Percentiles rank a stretch among this genome's conserved stretches.
Conservation (phyloP, 352 stramenopile species). For the Pythium scleroteichum region DNA sequence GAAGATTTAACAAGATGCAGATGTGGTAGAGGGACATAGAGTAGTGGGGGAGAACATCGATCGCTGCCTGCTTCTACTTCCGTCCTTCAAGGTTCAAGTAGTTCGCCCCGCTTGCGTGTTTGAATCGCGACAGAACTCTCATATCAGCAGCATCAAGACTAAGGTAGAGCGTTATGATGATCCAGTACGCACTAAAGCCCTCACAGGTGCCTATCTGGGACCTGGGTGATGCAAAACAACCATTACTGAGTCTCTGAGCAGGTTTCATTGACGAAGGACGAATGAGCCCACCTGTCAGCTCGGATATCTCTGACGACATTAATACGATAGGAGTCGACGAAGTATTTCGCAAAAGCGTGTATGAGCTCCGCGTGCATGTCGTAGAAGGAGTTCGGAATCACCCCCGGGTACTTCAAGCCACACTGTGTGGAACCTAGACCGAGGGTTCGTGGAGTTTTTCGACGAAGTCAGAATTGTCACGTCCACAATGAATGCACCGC, state of each 20-base stretch:
- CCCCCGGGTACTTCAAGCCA: slow-evolving; percentile 63
- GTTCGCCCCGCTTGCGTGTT: slow-evolving; percentile 59
- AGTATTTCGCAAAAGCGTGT: slow-evolving; percentile 68
- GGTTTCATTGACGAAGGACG: too few species aligned
- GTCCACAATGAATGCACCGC: too few species aligned
- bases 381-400: slow-evolving; percentile 61
- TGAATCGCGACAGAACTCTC: slow-evolving; percentile 56
- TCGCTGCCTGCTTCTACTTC: slow-evolving; percentile 57
- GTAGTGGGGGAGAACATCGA: slow-evolving; percentile 46
- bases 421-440: too few species aligned
- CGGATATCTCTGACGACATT: slow-evolving; percentile 68
- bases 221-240: too few species aligned
- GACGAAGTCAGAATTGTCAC: too few species aligned
- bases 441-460: too few species aligned
- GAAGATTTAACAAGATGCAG: too few species aligned
- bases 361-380: slow-evolving; percentile 48
- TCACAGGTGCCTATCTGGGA: too few species aligned
- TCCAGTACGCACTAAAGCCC: too few species aligned
- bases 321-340: slow-evolving; percentile 58
- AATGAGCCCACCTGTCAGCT: slow-evolving; percentile 48
- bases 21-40: too few species aligned
- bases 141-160: slow-evolving; percentile 49
- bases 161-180: too few species aligned
- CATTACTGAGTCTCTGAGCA: too few species aligned
- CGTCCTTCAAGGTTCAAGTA: slow-evolving; percentile 60